A percentile compares a stretch with the other conserved stretches of the same genome.
phyloP scores from a whole-genome alignment of 208 protist genomes.

The Strigomonas culicis region DNA sequence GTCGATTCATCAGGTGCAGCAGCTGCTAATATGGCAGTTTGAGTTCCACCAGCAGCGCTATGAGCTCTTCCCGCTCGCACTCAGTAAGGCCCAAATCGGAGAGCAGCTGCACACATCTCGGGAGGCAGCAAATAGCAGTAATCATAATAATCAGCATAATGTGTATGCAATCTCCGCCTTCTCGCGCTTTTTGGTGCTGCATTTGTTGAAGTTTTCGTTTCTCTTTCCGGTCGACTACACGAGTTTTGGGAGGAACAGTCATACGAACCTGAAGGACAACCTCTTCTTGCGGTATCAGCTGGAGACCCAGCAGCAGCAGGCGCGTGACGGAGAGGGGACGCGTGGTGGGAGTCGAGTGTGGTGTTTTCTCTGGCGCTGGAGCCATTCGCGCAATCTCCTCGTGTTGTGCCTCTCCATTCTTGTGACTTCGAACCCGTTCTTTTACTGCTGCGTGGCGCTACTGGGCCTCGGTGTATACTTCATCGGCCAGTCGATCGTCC shows the following conservation, averaged over 20 bases:
- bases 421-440: too few species aligned
- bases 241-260: too few species aligned
- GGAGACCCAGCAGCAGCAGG: neutral
- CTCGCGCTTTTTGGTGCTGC: slow-evolving; percentile 46
- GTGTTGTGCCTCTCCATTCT: too few species aligned
- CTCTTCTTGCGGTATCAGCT: neutral
- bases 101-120: slow-evolving; percentile 16
- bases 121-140: neutral
- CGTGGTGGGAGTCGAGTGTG: too few species aligned
- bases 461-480: too few species aligned
- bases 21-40: slow-evolving; percentile 77
- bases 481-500: too few species aligned
- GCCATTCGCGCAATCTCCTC: too few species aligned
- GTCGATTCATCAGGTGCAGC: slow-evolving; percentile 51
- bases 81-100: slow-evolving; percentile 35
- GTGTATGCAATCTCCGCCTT: slow-evolving; percentile 46
- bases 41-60: slow-evolving; percentile 70
- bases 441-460: too few species aligned
- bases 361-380: too few species aligned
- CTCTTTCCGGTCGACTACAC: slow-evolving; percentile 48
- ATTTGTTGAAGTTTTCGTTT: slow-evolving; percentile 53
- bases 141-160: neutral
- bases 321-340: too few species aligned
- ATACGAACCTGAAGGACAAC: slow-evolving; percentile 5
- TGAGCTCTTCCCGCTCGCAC: slow-evolving; percentile 37